A percentile compares a stretch with the other conserved stretches of the same genome.
phyloP scores from a whole-genome alignment of 805 yeast genomes.

The Candida nitratophila region DNA sequence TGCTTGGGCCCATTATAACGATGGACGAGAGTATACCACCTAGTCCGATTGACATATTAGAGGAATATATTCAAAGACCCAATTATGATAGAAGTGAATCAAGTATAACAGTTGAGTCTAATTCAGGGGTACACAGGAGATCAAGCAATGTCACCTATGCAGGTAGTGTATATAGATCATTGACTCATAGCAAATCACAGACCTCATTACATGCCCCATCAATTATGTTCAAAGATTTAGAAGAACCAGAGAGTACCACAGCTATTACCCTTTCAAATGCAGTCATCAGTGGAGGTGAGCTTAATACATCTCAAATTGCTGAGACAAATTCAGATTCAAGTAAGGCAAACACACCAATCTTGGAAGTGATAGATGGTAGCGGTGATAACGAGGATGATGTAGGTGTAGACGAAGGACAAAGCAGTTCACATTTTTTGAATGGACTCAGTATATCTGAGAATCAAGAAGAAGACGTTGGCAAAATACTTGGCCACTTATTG shows the following conservation, averaged over 20 bases:
- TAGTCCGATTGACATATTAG: slow-evolving; percentile 17
- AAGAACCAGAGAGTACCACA: slow-evolving; percentile 26
- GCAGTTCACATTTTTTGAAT: slow-evolving; percentile 1
- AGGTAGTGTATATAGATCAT: not conserved
- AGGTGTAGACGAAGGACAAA: slow-evolving; percentile 17
- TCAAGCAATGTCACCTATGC: not conserved
- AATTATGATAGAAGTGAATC: slow-evolving; percentile 1
- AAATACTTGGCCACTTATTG: slow-evolving; percentile 5
- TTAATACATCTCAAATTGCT: not conserved
- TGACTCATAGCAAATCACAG: slow-evolving; percentile 12
- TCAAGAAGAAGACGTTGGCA: slow-evolving; percentile 4
- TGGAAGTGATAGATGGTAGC: slow-evolving; percentile 21
- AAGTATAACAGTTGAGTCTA: not conserved
- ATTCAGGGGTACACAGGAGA: not conserved
- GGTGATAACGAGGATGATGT: slow-evolving; percentile 11
- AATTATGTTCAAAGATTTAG: slow-evolving; percentile 11
- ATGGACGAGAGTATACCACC: slow-evolving; percentile 3
- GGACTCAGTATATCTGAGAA: slow-evolving; percentile 2
- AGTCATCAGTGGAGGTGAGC: not conserved
- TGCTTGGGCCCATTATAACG: not conserved
- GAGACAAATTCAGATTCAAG: not conserved
- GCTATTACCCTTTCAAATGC: slow-evolving; percentile 20
- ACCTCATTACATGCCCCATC: slow-evolving; percentile 15
- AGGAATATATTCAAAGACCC: slow-evolving; percentile 15
- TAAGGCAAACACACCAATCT: slow-evolving; percentile 17